Conservation (phyloP, 169 alveolate genomes). For the Plasmodium cynomolgi region DNA sequence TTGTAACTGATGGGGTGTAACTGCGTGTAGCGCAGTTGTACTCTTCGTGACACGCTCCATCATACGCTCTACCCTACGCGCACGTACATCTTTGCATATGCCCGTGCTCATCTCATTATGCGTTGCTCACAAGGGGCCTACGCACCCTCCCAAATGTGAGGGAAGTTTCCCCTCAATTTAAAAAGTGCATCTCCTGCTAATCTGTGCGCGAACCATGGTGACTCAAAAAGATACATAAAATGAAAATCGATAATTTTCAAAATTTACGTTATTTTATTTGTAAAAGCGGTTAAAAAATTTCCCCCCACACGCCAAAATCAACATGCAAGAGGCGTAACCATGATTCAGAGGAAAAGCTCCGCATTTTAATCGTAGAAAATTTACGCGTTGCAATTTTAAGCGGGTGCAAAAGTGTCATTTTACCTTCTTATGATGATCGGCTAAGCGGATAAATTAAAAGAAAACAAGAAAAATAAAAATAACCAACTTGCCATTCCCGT, state of each 20-base stretch:
- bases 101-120: neutral
- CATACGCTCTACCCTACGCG: neutral
- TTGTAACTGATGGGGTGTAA: neutral
- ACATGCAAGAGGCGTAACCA: neutral
- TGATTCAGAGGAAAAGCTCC: neutral
- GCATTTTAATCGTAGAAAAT: neutral
- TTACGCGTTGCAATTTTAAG: neutral
- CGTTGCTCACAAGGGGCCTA: neutral
- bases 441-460: neutral
- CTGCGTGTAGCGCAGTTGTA: neutral
- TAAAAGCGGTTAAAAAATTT: neutral
- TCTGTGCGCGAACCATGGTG: neutral
- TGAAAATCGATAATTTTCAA: neutral
- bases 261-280: neutral
- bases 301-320: neutral
- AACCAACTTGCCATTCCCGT: neutral
- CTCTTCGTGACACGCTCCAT: neutral
- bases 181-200: neutral
- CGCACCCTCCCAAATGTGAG: neutral
- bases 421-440: neutral
- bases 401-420: neutral
- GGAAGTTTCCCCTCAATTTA: neutral
- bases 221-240: neutral
- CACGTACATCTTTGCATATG: no score
- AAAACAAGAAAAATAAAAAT: neutral